Conservation (phyloP, 495 filamentous ascomycete genomes). For the Tuber borchii region DNA sequence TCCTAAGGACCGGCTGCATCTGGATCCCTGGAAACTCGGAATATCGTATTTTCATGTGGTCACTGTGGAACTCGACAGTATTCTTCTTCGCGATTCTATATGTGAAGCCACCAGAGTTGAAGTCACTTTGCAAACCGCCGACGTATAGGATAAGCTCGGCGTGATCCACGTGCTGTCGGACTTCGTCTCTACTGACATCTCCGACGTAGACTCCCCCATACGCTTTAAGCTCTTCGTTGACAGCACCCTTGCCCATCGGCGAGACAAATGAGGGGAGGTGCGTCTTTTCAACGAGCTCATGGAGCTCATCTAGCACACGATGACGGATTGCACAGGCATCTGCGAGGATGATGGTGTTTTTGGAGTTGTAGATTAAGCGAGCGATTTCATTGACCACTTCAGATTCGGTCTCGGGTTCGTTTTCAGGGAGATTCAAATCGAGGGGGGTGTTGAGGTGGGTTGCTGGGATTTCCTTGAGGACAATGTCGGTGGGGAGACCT, state of each 20-base stretch:
- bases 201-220: conserved; percentile 88
- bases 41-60: conserved; percentile 62
- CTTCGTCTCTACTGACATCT: conserved; percentile 63
- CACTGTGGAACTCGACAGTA: conserved; percentile 83
- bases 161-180: conserved; percentile 66
- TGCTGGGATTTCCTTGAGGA: conserved; percentile 70
- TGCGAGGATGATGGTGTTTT: conserved; percentile 73
- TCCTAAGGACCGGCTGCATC: conserved; percentile 80
- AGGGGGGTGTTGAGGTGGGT: conserved; percentile 61
- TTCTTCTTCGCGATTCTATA: conserved; percentile 74
- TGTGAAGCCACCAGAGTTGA: conserved; percentile 82
- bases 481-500: conserved; percentile 73
- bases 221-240: conserved; percentile 66
- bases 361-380: conserved; percentile 67
- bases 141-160: conserved; percentile 79
- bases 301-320: conserved; percentile 64
- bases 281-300: conserved; percentile 68
- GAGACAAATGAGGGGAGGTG: conserved; percentile 76
- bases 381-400: conserved; percentile 76
- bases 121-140: conserved; percentile 79
- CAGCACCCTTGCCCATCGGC: conserved; percentile 86
- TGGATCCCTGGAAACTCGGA: conserved; percentile 74
- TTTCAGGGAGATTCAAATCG: conserved; percentile 57
- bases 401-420: conserved; percentile 68
- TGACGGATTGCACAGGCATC: conserved; percentile 90